Evolutionary conservation across 176 grass and related monocot species (phyloP).

Genomic region (Zizania latifolia): DNA sequence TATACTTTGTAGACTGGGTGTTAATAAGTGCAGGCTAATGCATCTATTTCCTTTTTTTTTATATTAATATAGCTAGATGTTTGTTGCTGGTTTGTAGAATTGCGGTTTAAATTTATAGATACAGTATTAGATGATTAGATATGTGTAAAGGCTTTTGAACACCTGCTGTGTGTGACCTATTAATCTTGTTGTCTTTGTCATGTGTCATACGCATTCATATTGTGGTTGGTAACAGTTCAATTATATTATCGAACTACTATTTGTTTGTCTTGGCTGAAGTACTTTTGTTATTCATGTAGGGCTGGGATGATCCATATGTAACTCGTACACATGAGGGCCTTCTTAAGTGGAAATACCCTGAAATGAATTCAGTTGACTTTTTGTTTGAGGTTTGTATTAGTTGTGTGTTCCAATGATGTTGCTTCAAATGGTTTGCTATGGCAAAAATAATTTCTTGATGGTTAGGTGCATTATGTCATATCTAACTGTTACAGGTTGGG

Average conservation of each 20-base stretch:
- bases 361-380: constrained; percentile 97
- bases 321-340: constrained; percentile 92
- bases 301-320: constrained; percentile 99
- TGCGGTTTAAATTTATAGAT: neutral
- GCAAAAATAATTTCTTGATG: neutral
- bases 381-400: constrained; percentile 66
- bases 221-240: neutral
- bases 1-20: too few relatives aligned
- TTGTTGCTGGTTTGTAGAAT: neutral
- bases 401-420: neutral
- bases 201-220: neutral
- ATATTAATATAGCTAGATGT: neutral
- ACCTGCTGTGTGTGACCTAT: neutral
- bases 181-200: neutral
- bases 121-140: neutral
- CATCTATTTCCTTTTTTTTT: neutral
- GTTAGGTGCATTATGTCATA: constrained; percentile 14
- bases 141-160: neutral
- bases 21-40: neutral
- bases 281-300: constrained; percentile 41
- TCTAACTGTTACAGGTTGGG: constrained; percentile 39
- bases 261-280: constrained; percentile 19
- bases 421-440: neutral
- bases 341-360: constrained; percentile 95
- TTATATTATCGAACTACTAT: neutral